A percentile compares a stretch with the other conserved stretches of the same genome.
Evolutionary conservation across 2,329 filamentous ascomycete genomes (phyloP).

Genomic region (Leptographium lundbergii): DNA sequence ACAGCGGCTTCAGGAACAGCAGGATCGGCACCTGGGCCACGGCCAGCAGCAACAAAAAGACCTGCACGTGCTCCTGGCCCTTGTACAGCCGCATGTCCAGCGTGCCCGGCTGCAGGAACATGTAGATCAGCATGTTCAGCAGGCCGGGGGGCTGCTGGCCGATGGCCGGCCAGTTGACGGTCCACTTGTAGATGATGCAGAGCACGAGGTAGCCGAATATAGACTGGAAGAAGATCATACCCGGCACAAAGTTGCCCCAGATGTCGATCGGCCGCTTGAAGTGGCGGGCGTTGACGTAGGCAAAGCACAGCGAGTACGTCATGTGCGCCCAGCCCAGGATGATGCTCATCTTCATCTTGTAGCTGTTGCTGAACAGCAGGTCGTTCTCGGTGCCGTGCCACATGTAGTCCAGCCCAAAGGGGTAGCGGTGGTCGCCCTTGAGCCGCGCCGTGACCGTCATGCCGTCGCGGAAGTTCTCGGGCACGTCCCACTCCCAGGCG

Average conservation of each 20-base stretch:
- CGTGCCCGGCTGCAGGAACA: conserved; percentile 84
- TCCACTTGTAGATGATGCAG: conserved; percentile 96
- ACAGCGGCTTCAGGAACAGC: conserved; percentile 91
- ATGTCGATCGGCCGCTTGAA: conserved; percentile 94
- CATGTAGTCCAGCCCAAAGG: conserved; percentile 88
- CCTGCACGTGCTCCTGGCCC: conserved; percentile 65
- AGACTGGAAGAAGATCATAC: conserved; percentile 99
- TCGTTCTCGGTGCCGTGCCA: conserved; percentile 97
- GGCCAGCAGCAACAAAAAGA: conserved; percentile 68
- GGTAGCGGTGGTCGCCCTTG: conserved; percentile 68
- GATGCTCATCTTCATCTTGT: conserved; percentile 99
- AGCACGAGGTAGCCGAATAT: conserved; percentile 96
- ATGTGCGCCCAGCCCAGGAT: conserved; percentile 95
- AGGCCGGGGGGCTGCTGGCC: conserved; percentile 67
- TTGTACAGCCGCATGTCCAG: conserved; percentile 62
- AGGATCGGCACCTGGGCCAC: conserved; percentile 79
- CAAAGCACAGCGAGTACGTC: conserved; percentile 93
- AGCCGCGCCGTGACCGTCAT: conserved; percentile 51
- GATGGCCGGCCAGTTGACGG: conserved; percentile 64
- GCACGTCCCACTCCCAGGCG: conserved; percentile 71
- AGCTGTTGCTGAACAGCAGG: conserved; percentile 91
- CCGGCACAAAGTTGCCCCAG: conserved; percentile 92
- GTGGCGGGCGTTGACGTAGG: conserved; percentile 85
- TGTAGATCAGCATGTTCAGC: conserved; percentile 98
- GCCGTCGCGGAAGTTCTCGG: conserved; percentile 52